Base-by-base conservation (phyloP, 805 yeast species). In the Candida arabinofermentans region DNA sequence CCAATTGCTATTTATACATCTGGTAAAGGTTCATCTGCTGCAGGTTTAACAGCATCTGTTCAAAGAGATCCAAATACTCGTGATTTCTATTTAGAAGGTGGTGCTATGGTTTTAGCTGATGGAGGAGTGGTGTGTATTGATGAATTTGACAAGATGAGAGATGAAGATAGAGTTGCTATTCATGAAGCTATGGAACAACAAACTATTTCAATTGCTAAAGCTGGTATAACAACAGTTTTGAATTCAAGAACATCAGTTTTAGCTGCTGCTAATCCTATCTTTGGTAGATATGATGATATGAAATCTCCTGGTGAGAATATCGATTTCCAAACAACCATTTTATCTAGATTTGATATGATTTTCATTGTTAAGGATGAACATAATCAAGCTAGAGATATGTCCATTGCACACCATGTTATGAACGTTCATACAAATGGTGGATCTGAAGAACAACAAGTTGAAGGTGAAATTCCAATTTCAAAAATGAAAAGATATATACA, bases 131-230 rank as follows among this genome's bases (percentile, higher is more conserved):
- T 91, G 36, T 93, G 98, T 74, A 93, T 93, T 58, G 99, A 93
- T 71, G 99, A 93, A 74, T 93, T 93, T 60, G 99, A 93, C 65
- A 93, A 93, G 71, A 93, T 93, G 99, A 76, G 98, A 62, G 99
- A 93, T 58, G 98, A 93, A 62, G 99, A 93, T 65, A 77, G 99
- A 60, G 98, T 93, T 29, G 98, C 99, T 0, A 93, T 93, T 52
- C 99, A 93, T 65, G 99, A 93, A 71, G 99, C 99, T 10, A 93
- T 93, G 99, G 99, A 93, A 69, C 99, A 93, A 66, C 99, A 93
- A 66, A 93, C 99, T 0, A 93, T 93, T 45, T 91, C 98, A 12
- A 90, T 93, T 62, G 99, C 99, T 24, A 93, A 93, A 64, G 99
- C 99, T 8, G 99, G 99, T 63, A 93, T 93, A 53, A 93, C 98